A percentile compares a stretch with the other conserved stretches of the same genome.
These are phyloP conservation scores for Streptanthus diversifolius DNA, from an alignment of 345 rosid species.

Conservation along the genomic window DNA sequence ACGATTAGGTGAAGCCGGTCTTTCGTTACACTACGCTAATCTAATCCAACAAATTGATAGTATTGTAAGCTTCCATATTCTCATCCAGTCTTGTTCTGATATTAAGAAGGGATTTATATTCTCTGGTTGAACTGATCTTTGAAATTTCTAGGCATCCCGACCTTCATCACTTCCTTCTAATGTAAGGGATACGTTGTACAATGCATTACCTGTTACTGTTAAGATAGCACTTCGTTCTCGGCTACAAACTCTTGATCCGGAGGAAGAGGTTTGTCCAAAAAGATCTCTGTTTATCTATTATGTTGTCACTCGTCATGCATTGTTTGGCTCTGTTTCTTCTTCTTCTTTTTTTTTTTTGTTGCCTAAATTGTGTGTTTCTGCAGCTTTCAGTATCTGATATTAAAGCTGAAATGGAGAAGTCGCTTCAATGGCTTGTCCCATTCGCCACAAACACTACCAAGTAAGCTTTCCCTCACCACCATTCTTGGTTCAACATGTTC, in stretches of 20 bases:
- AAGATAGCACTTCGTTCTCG: conserved; percentile 61
- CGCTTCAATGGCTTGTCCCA: conserved; percentile 77
- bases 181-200: conserved; percentile 63
- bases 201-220: conserved; percentile 56
- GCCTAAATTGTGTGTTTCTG: conserved; percentile 22
- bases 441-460: conserved; percentile 76
- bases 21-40: conserved; percentile 91
- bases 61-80: conserved; percentile 53
- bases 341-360: background rate
- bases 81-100: background rate
- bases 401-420: conserved; percentile 85
- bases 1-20: conserved; percentile 75
- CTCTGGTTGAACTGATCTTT: conserved; percentile 17
- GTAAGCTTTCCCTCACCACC: conserved; percentile 40
- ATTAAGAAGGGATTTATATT: background rate
- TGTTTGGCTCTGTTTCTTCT: background rate
- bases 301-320: background rate
- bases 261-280: conserved; percentile 60
- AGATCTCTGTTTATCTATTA: background rate
- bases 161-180: conserved; percentile 68
- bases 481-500: background rate
- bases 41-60: conserved; percentile 79
- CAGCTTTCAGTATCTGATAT: conserved; percentile 60
- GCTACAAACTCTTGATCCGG: conserved; percentile 43
- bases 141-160: conserved; percentile 55